phyloP scores from a whole-genome alignment of 305 asterid species.

The Fraxinus velutina region DNA sequence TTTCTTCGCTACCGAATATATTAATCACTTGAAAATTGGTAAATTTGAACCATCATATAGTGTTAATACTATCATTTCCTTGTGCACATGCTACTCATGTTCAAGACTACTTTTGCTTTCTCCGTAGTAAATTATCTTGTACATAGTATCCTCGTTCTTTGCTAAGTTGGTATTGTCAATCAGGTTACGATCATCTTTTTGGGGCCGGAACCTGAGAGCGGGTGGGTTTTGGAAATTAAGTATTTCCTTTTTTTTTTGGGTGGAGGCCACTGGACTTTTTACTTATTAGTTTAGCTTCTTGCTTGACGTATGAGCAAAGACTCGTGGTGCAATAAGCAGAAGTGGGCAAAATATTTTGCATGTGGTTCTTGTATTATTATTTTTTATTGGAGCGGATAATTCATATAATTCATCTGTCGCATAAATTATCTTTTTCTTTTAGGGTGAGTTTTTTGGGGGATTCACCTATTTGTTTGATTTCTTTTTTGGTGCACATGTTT shows the following conservation, averaged over 20 bases:
- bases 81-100: not conserved
- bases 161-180: not conserved
- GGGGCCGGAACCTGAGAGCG: not conserved
- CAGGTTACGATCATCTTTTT: not conserved
- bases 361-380: not conserved
- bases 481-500: not conserved
- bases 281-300: not conserved
- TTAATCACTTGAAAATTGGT: not conserved
- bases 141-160: not conserved
- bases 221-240: not conserved
- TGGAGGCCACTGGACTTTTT: not conserved
- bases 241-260: not conserved
- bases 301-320: not conserved
- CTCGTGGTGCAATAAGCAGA: not conserved
- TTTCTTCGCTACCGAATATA: not conserved
- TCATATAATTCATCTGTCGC: not conserved
- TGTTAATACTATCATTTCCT: not conserved
- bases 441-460: not conserved
- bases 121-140: not conserved
- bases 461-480: not conserved
- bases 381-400: not conserved
- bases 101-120: not conserved
- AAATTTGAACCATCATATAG: not conserved
- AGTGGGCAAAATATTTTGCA: conserved; percentile 4
- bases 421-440: not conserved